Conservation (phyloP, 495 filamentous ascomycete species). For the Tuber borchii region DNA sequence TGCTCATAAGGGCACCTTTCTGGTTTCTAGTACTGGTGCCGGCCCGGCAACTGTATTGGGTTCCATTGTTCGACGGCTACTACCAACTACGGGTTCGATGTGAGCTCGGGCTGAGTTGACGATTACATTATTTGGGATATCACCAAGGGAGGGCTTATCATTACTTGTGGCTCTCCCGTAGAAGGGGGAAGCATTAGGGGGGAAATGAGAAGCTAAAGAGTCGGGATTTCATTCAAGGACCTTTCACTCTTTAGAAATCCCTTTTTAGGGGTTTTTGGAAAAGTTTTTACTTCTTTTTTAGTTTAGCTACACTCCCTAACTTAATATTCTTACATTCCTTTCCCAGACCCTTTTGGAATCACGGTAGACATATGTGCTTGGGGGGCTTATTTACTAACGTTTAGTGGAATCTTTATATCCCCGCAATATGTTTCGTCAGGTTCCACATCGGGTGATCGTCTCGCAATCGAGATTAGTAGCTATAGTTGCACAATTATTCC, state of each 20-base stretch:
- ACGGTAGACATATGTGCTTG: not conserved
- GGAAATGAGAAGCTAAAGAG: not conserved
- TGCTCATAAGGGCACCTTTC: not conserved
- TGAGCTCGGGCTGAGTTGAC: not conserved
- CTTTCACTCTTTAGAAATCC: not conserved
- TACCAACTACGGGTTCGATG: not conserved
- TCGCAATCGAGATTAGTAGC: no score
- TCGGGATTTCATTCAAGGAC: not conserved
- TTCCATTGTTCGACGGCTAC: not conserved
- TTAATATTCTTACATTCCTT: not conserved
- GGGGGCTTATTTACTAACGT: no score
- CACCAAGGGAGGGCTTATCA: not conserved
- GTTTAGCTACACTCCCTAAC: not conserved
- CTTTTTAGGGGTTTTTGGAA: not conserved
- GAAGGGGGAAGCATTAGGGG: not conserved
- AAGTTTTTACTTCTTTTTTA: not conserved
- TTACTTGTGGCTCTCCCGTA: not conserved
- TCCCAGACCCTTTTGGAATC: not conserved
- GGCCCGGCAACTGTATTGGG: not conserved
- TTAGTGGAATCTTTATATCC: no score
- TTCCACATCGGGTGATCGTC: no score
- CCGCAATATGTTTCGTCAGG: no score
- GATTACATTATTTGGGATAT: not conserved
- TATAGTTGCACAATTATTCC: no score
- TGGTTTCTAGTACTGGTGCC: not conserved